Base-by-base conservation (phyloP, 2,329 filamentous ascomycete genomes). In the Byssothecium circinans region DNA sequence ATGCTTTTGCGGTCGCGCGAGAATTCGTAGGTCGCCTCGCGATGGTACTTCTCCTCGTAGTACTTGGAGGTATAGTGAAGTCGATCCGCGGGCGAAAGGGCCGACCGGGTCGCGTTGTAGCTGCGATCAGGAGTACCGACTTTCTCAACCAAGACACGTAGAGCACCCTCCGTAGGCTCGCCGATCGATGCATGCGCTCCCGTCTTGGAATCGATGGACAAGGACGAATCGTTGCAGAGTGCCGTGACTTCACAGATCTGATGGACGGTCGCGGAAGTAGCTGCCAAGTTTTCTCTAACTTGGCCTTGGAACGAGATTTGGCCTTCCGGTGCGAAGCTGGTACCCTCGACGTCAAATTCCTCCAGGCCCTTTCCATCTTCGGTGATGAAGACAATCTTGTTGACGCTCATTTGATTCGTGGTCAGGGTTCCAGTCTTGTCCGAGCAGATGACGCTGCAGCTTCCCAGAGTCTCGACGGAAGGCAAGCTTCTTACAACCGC, bases 381-480 rank as follows among this genome's bases (percentile, higher is more conserved):
- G 62, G 83, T 86, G 58, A 99, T 79, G 68, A 91, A 89, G 39
- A 96, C 88, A 46, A 97, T 76, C 74, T 92, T 95, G 78, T 86
- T 94, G 47, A 96, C 94, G 67, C 94, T 97, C 94, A 99, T 99
- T 75, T 97, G 91, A 76, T 99, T 99, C 33, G 94, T 99, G 10
- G 94, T 99, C 68, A 99, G 76, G 40, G 94, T 99, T 60, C 94
- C 95, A 4, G 94, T 99, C 80, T 99, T 99, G 79, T 99, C 94
- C 3, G 95, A 99, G 78, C 95, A 99, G 70, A 99, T 96, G 47
- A 99, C 91, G 66, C 94, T 99, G 82, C 94, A 99, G 81, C 94
- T 99, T 68, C 94, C 94, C 43, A 99, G 81, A 11, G 94, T 99
- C 75, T 99, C 94, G 43, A 99, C 94, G 1, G 94, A 99, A 17